Base-by-base conservation (phyloP, 2,329 filamentous ascomycete species). In the Amylocarpus encephaloides region DNA sequence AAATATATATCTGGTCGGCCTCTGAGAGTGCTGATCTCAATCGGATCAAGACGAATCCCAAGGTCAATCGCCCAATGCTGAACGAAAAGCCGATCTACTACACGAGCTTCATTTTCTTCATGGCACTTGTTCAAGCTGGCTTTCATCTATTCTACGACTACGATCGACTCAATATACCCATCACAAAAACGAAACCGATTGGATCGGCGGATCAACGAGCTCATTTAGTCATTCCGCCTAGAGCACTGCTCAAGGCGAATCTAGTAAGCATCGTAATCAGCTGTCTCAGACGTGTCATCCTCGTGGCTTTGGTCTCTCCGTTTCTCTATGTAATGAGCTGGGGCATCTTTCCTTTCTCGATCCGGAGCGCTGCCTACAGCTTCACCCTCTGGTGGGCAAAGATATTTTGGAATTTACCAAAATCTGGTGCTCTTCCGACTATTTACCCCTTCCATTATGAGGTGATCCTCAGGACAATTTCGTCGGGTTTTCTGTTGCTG, bases 31-130 rank as follows among this genome's bases (percentile, higher is more conserved):
- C 78, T 46, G 82, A 83, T 54, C 73, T 96, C 48, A 77, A 78
- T 55, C 87, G 86, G 78, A 82, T 95, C 58, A 86, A 85, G 48
- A 77, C 81, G 58, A 79, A 77, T 53, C 81, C 79, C 67, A 82
- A 73, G 54, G 83, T 77, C 58, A 88, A 93, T 66, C 79, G 90
- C 33, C 77, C 85, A 16, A 77, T 82, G 46, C 70, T 96, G 51
- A 97, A 97, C 66, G 92, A 97, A 72, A 80, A 86, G 57, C 85
- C 89, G 1, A 77, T 97, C 22, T 93, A 90, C 65, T 73, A 95
- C 45, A 82, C 87, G 32, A 79, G 78, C 52, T 82, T 86, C 62
- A 79, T 93, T 57, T 64, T 83, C 2, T 67, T 83, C 1, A 75
- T 93, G 39, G 88, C 86, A 3, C 51, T 86, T 9, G 69, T 77